Evolutionary conservation across 371 early-diverging fungal genomes (phyloP).

Genomic region (Blakeslea trispora): DNA sequence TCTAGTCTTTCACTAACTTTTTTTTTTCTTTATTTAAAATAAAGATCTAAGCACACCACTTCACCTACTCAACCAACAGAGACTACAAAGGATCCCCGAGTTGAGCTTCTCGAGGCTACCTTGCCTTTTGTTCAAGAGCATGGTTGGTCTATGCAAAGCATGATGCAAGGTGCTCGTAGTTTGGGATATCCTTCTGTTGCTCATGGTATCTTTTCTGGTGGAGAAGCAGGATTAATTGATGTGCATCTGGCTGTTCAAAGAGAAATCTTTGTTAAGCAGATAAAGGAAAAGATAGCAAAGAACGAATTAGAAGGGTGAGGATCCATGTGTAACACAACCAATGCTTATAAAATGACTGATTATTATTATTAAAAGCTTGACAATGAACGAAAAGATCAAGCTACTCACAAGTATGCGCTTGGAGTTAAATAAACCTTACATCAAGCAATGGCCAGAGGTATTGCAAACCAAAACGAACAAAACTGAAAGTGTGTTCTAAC

Average conservation of each 20-base stretch:
- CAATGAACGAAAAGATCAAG: slow-evolving; percentile 63
- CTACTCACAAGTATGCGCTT: slow-evolving; percentile 69
- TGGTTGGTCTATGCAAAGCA: slow-evolving; percentile 77
- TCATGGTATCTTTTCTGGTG: slow-evolving; percentile 72
- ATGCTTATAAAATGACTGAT: too few species aligned
- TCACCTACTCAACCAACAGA: neutral
- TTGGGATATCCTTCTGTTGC: slow-evolving; percentile 75
- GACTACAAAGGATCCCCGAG: slow-evolving; percentile 25
- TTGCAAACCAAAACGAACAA: too few species aligned
- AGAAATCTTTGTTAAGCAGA: slow-evolving; percentile 55
- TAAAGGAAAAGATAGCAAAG: slow-evolving; percentile 38
- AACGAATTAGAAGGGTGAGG: slow-evolving; percentile 54
- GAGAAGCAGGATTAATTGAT: slow-evolving; percentile 73
- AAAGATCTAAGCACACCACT: neutral
- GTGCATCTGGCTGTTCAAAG: slow-evolving; percentile 73
- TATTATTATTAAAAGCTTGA: slow-evolving; percentile 13
- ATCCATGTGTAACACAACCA: too few species aligned
- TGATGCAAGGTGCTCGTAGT: slow-evolving; percentile 66
- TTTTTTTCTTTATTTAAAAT: too few species aligned
- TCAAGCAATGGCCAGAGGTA: slow-evolving; percentile 83
- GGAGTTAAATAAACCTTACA: slow-evolving; percentile 71
- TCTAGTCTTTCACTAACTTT: too few species aligned
- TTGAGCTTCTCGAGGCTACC: slow-evolving; percentile 63
- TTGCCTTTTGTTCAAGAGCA: slow-evolving; percentile 65
- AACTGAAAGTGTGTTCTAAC: too few species aligned